phyloP scores from a whole-genome alignment of 1,284 basidiomycete species.

The Somion occarium region DNA sequence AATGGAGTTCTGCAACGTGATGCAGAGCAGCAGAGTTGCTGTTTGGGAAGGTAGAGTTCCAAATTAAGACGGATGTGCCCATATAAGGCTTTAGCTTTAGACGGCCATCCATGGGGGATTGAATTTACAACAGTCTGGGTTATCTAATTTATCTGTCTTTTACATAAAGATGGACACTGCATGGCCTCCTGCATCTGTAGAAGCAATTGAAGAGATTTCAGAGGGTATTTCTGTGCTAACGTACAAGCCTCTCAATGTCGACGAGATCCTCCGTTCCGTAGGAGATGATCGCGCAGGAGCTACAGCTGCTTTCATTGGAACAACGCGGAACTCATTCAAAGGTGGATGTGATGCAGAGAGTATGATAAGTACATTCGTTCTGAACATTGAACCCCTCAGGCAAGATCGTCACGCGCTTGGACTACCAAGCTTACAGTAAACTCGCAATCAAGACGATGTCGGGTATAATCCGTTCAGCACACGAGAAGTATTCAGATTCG shows the following conservation, averaged over 20 bases:
- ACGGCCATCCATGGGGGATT: background rate
- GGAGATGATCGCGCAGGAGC: conserved; percentile 64
- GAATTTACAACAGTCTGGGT: background rate
- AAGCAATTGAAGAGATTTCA: conserved; percentile 39
- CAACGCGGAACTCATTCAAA: conserved; percentile 61
- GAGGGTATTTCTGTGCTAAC: conserved; percentile 58
- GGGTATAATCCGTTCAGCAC: conserved; percentile 50
- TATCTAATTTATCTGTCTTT: background rate
- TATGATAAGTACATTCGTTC: background rate
- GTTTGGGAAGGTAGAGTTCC: too few species aligned
- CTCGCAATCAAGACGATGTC: conserved; percentile 79
- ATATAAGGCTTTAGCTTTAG: background rate
- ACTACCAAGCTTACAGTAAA: conserved; percentile 81
- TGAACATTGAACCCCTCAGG: too few species aligned
- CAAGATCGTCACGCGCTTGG: conserved; percentile 66
- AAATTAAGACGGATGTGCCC: background rate
- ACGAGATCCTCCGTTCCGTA: conserved; percentile 56
- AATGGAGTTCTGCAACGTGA: too few species aligned
- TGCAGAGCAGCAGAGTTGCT: too few species aligned
- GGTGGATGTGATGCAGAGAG: conserved; percentile 27
- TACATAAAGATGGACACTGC: background rate
- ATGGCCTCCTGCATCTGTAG: conserved; percentile 37
- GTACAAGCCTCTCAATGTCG: conserved; percentile 50
- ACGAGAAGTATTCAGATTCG: conserved; percentile 37
- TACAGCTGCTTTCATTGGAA: conserved; percentile 70